Evolutionary conservation across 1,139 yeast genomes (phyloP), one percentile per base, ranked within the genome.

Genomic region (Geotrichum fermentans): DNA sequence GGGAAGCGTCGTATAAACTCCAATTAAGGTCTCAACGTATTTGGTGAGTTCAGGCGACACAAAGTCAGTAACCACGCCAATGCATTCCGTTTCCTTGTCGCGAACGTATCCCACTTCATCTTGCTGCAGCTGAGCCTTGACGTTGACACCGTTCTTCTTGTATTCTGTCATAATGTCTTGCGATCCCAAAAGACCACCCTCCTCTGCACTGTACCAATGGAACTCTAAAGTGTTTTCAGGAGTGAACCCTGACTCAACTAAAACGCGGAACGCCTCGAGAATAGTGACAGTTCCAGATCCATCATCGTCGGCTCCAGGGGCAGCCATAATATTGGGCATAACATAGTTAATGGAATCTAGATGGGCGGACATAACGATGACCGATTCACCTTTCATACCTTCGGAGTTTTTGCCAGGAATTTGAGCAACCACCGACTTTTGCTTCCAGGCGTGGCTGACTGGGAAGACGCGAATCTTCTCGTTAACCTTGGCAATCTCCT

Each of bases 301-400:
- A 65, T 90, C 88, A 61, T 90, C 98, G 64, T 92, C 98, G 3
- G 96, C 97, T 4, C 97, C 98, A 1, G 97, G 97, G 0, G 97
- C 90, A 43, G 79, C 75, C 58, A 84, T 62, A 20, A 81, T 54
- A 43, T 72, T 73, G 16, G 96, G 96, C 52, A 86, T 73, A 44
- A 86, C 58, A 53, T 87, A 71, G 62, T 88, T 89, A 55, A 81
- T 76, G 2, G 95, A 84, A 64, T 90, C 98, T 62, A 84, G 88
- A 68, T 92, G 97, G 22, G 95, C 86, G 0, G 97, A 97, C 28
- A 90, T 78, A 18, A 90, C 79, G 2, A 90, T 83, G 24, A 77
- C 70, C 38, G 28, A 18, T 18, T 30, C n/a, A 11, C 32, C 29
- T 20, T 18, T 34, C 18, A 69, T 63, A 42, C 58, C 56, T 54